phyloP scores from a whole-genome alignment of 345 rosid species.

The Psidium friedrichsthalianum region DNA sequence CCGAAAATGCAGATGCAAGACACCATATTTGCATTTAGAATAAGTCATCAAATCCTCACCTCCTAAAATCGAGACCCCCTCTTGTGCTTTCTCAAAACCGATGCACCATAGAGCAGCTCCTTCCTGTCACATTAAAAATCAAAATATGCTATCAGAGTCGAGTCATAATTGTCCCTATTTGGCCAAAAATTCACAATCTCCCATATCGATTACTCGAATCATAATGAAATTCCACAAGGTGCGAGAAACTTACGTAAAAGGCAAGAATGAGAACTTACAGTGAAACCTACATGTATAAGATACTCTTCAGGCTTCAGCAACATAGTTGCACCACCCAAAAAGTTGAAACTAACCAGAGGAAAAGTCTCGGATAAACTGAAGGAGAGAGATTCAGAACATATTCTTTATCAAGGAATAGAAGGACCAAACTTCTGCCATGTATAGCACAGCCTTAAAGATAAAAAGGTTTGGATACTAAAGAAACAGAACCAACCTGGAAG shows the following conservation, averaged over 20 bases:
- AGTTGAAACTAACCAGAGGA: conserved; percentile 75
- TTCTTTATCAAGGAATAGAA: background rate
- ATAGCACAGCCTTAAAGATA: background rate
- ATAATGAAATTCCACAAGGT: background rate
- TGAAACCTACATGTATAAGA: conserved; percentile 59
- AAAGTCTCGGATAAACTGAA: conserved; percentile 57
- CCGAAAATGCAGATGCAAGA: background rate
- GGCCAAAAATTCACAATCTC: background rate
- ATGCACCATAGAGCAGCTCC: conserved; percentile 85
- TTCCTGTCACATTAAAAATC: conserved; percentile 29
- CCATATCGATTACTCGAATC: background rate
- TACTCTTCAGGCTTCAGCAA: conserved; percentile 73
- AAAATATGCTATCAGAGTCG: background rate
- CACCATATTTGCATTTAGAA: background rate
- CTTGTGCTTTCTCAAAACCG: conserved; percentile 57
- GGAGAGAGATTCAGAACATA: background rate
- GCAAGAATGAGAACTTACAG: conserved; percentile 32
- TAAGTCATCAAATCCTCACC: conserved; percentile 22
- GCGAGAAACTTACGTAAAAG: background rate
- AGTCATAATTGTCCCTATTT: background rate
- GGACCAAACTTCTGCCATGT: background rate
- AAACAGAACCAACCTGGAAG: conserved; percentile 43
- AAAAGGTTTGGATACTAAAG: conserved; percentile 1
- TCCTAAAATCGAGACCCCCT: conserved; percentile 70
- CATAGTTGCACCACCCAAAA: conserved; percentile 85